A percentile compares a stretch with the other conserved stretches of the same genome.
These are phyloP conservation scores for Pezicula radicicola DNA, from an alignment of 2,329 filamentous ascomycete species.

Conservation along the genomic window DNA sequence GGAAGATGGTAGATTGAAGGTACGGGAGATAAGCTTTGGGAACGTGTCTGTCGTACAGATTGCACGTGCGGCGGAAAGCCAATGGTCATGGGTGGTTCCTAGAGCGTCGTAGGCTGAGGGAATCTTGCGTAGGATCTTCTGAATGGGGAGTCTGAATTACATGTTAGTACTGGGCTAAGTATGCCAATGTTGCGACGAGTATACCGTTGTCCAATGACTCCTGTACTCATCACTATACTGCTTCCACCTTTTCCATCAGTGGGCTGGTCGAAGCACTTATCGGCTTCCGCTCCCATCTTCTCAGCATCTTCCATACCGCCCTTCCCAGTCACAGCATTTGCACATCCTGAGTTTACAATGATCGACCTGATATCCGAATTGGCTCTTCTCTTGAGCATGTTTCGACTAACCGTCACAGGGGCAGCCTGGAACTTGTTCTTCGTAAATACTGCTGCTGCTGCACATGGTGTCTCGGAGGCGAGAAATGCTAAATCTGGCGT, in stretches of 20 bases:
- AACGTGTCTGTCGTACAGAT: constrained; percentile 99
- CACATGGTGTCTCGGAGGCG: constrained; percentile 80
- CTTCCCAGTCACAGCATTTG: constrained; percentile 93
- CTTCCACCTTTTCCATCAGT: constrained; percentile 45
- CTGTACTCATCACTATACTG: constrained; percentile 97
- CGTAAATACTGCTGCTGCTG: constrained; percentile 90
- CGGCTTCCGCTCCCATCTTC: constrained; percentile 77
- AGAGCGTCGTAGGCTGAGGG: constrained; percentile 71
- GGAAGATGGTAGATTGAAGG: constrained; percentile 81
- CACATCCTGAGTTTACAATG: constrained; percentile 92
- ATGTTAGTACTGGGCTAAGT: constrained; percentile 9
- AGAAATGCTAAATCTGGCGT: constrained; percentile 90
- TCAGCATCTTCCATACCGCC: constrained; percentile 85
- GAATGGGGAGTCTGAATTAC: constrained; percentile 69
- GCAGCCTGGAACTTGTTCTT: constrained; percentile 98
- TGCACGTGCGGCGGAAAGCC: constrained; percentile 81
- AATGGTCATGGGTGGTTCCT: constrained; percentile 75
- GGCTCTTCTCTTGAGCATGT: constrained; percentile 63
- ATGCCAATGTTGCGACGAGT: background rate
- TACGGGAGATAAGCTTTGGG: constrained; percentile 85
- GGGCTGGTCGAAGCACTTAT: constrained; percentile 55
- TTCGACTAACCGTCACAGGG: constrained; percentile 80
- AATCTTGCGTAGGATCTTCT: constrained; percentile 83
- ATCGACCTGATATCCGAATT: constrained; percentile 75
- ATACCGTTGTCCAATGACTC: constrained; percentile 90